Conservation (phyloP, 2,329 filamentous ascomycete species). For the Cadophora malorum region DNA sequence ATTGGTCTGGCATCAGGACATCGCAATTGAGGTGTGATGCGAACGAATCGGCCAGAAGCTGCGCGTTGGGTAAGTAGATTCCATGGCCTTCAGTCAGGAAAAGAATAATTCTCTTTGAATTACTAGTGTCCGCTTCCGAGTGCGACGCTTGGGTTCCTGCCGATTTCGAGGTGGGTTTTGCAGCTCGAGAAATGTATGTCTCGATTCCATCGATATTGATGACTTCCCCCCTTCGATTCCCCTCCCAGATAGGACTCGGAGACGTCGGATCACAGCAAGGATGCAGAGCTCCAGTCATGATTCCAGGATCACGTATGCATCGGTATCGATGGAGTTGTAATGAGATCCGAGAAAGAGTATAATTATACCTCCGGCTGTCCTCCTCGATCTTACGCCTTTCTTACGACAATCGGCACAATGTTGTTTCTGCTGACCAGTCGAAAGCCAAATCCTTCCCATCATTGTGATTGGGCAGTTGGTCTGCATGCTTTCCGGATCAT, state of each 20-base stretch:
- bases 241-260: constrained; percentile 28
- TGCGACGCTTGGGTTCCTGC: not conserved
- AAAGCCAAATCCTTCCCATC: not conserved
- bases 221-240: constrained; percentile 19
- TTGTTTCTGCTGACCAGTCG: constrained; percentile 7
- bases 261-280: constrained; percentile 28
- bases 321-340: not conserved
- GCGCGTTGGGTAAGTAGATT: constrained; percentile 30
- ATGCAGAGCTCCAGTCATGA: constrained; percentile 17
- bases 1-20: constrained; percentile 32
- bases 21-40: constrained; percentile 27
- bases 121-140: not conserved
- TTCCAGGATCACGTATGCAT: not conserved
- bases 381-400: constrained; percentile 19
- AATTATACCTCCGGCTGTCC: not conserved
- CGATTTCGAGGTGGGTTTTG: not conserved
- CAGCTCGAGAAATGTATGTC: constrained; percentile 20
- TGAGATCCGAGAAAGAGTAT: not conserved
- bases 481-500: not conserved
- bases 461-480: not conserved
- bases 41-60: constrained; percentile 34
- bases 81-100: constrained; percentile 29
- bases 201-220: constrained; percentile 26
- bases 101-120: constrained; percentile 13
- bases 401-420: constrained; percentile 15